Percentiles rank a stretch among this genome's conserved stretches.
Evolutionary conservation across 345 rosid species (phyloP).

Genomic region (Nephelium lappaceum): DNA sequence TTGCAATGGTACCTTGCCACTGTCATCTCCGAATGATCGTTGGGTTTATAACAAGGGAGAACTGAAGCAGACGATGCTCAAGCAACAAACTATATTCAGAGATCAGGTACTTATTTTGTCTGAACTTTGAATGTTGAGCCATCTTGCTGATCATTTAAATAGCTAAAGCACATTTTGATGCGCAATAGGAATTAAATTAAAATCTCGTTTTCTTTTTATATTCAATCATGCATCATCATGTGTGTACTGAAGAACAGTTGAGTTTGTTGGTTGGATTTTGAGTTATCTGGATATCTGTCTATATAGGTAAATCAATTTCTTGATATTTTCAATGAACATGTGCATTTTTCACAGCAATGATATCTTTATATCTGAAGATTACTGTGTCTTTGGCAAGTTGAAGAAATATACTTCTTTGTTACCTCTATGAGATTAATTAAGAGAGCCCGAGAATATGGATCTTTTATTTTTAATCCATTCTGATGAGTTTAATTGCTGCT

Average conservation of each 20-base stretch:
- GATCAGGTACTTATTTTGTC: constrained; percentile 47
- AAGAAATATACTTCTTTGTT: neutral
- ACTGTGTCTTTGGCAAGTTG: neutral
- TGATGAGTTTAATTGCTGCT: neutral
- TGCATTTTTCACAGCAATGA: neutral
- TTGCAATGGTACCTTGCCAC: constrained; percentile 32
- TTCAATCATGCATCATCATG: neutral
- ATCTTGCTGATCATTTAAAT: neutral
- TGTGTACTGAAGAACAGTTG: neutral
- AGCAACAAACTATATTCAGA: constrained; percentile 58
- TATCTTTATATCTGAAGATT: neutral
- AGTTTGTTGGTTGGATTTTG: neutral
- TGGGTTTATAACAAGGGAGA: constrained; percentile 37
- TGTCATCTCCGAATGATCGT: constrained; percentile 22
- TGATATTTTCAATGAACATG: neutral
- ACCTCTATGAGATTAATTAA: neutral
- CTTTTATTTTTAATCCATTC: neutral
- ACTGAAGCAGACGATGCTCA: constrained; percentile 56
- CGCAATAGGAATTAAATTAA: neutral
- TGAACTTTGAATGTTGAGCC: neutral
- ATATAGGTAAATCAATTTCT: neutral
- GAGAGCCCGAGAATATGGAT: neutral
- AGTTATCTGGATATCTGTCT: neutral
- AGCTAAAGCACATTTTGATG: neutral
- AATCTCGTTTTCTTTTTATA: constrained; percentile 1